Conservation (phyloP, 208 protist genomes). For the Wallacemonas sp. region DNA sequence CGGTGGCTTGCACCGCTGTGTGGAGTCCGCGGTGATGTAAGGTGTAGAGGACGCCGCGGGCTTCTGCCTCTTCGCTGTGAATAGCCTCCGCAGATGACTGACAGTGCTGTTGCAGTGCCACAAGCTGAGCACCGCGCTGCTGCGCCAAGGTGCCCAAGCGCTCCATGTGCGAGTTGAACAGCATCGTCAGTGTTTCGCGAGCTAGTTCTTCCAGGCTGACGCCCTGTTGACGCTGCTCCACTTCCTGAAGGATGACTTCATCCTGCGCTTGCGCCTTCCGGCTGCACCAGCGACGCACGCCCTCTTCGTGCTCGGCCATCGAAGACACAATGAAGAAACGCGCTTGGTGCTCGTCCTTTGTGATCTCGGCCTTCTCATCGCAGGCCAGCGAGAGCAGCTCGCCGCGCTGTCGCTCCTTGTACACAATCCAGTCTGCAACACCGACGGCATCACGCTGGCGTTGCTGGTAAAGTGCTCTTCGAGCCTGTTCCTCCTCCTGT, state of each 20-base stretch:
- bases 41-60: constrained; percentile 7
- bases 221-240: background rate
- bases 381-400: constrained; percentile 25
- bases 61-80: constrained; percentile 20
- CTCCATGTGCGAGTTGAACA: constrained; percentile 12
- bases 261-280: constrained; percentile 21
- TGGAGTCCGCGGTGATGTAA: constrained; percentile 9
- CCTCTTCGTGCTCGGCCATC: constrained; percentile 48
- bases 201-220: constrained; percentile 22
- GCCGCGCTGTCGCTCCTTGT: constrained; percentile 21
- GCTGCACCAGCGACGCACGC: constrained; percentile 37
- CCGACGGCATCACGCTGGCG: constrained; percentile 28
- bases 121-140: constrained; percentile 17
- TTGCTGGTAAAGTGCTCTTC: constrained; percentile 17
- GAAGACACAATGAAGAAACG: constrained; percentile 44
- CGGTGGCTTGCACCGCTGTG: constrained; percentile 15
- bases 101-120: constrained; percentile 20
- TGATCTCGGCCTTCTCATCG: constrained; percentile 21
- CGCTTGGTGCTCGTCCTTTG: constrained; percentile 43
- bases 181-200: constrained; percentile 26
- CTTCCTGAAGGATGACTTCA: constrained; percentile 22
- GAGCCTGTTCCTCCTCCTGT: constrained; percentile 37
- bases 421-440: constrained; percentile 29
- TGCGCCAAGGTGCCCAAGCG: background rate
- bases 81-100: constrained; percentile 11